Evolutionary conservation across 108 stramenopile genomes (phyloP).

Genomic region (Parmales sp.): DNA sequence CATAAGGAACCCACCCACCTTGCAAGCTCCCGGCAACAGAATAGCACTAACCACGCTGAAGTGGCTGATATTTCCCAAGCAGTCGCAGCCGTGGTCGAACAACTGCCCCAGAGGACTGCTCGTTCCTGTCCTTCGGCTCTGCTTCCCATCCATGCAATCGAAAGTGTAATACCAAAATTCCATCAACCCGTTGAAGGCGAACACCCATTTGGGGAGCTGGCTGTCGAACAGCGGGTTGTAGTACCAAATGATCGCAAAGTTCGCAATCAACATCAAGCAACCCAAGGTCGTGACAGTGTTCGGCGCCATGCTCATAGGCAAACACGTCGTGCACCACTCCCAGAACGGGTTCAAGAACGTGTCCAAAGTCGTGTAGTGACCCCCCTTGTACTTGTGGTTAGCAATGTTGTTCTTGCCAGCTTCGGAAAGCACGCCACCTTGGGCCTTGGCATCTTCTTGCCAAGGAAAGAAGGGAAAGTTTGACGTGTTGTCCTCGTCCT

Average conservation of each 20-base stretch:
- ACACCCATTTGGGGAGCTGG: conserved; percentile 54
- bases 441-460: no score
- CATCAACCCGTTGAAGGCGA: conserved; percentile 43
- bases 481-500: no score
- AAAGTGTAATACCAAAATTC: conserved; percentile 58
- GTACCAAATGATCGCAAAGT: conserved; percentile 42
- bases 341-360: conserved; percentile 67
- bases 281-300: conserved; percentile 77
- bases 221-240: conserved; percentile 34
- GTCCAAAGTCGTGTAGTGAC: conserved; percentile 61
- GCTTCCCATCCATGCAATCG: conserved; percentile 98
- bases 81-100: conserved; percentile 96
- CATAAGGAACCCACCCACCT: conserved; percentile 2
- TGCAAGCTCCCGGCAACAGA: conserved; percentile 17
- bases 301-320: conserved; percentile 80
- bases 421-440: conserved; percentile 25
- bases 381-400: conserved; percentile 60
- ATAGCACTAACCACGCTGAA: conserved; percentile 37
- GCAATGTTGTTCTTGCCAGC: conserved; percentile 58
- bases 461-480: no score
- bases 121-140: conserved; percentile 77
- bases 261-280: conserved; percentile 44
- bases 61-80: conserved; percentile 65
- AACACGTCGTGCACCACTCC: conserved; percentile 54
- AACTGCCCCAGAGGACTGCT: conserved; percentile 87